Conservation (phyloP, 768 basidiomycete genomes). For the Boletus vermiculosoides region DNA sequence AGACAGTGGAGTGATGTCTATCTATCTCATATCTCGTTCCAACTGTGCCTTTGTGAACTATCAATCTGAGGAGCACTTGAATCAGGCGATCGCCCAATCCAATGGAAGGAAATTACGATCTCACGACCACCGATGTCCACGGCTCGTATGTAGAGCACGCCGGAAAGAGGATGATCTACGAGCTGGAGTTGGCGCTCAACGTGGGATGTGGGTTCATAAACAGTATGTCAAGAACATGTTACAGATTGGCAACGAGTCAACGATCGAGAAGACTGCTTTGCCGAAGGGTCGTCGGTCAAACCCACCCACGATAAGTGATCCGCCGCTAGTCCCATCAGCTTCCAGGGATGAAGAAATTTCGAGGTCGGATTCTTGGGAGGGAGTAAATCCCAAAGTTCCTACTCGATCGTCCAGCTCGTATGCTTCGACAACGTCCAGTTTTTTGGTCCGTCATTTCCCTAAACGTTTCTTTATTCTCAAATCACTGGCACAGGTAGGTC, state of each 20-base stretch:
- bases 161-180: slow-evolving; percentile 80
- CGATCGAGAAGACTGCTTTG: background rate
- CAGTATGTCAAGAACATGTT: slow-evolving; percentile 73
- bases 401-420: slow-evolving; percentile 59
- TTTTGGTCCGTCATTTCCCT: slow-evolving; percentile 75
- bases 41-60: slow-evolving; percentile 95
- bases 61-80: slow-evolving; percentile 57
- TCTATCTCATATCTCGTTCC: slow-evolving; percentile 94
- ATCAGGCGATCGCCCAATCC: slow-evolving; percentile 66
- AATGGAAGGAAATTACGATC: slow-evolving; percentile 71
- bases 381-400: slow-evolving; percentile 2
- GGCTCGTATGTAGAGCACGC: slow-evolving; percentile 81
- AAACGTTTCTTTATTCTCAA: slow-evolving; percentile 92
- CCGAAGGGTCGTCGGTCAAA: background rate
- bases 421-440: slow-evolving; percentile 81
- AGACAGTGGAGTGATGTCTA: slow-evolving; percentile 65
- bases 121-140: slow-evolving; percentile 67
- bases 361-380: background rate
- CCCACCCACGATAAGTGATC: background rate
- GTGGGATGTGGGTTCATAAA: slow-evolving; percentile 81
- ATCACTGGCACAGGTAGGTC: slow-evolving; percentile 71
- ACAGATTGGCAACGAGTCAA: slow-evolving; percentile 33
- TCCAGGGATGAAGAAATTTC: slow-evolving; percentile 41
- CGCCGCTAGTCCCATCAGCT: slow-evolving; percentile 29
- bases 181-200: slow-evolving; percentile 89